Evolutionary conservation across 148 eudicot genomes (phyloP), one percentile per base, ranked within the genome.

Genomic region (Vaccinium macrocarpon): DNA sequence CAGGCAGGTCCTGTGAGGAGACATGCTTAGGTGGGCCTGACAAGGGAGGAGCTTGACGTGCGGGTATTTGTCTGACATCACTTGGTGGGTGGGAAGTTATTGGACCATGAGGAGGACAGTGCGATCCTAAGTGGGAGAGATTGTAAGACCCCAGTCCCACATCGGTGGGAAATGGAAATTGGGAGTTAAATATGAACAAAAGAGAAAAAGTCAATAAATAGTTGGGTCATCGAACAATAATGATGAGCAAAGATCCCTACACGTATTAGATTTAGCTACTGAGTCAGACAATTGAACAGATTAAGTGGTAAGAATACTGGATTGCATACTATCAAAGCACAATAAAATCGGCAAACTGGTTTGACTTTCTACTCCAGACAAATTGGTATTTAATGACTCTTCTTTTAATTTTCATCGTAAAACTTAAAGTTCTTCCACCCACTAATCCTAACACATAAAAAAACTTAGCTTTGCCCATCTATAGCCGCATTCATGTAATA

Each of bases 391-490:
- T 52, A 15, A 14, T 52, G 21, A 27, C 25, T 50, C 72, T 76
- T 23, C 23, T 75, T 75, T 50, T 27, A 50, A 76, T 10, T 55
- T 10, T 78, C 29, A 2, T 11, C 66, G 15, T 16, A 42, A 19
- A 7, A 29, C 18, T 29, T 18, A 0, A 0, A 29, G 66, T 55
- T 55, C 23, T 53, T 56, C 14, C 64, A 55, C 29, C n/a, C 48
- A n/a, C 66, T 53, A 23, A 42, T 84, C 18, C 10, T 64, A 64
- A 64, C 77, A 78, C 68, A 64, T 66, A 29, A n/a, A 19, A 57
- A 62, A 35, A 76, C 59, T 25, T 48, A 51, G 1, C 81, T 8
- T 62, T 57, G 48, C 18, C 38, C 59, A 38, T 81, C 56, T 38
- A 55, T 42, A 4, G 15, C 48, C 50, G 5, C 52, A 19, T 79